Evolutionary conservation across 148 eudicot species (phyloP), one percentile per base, ranked within the genome.

Genomic region (Vaccinium macrocarpon): DNA sequence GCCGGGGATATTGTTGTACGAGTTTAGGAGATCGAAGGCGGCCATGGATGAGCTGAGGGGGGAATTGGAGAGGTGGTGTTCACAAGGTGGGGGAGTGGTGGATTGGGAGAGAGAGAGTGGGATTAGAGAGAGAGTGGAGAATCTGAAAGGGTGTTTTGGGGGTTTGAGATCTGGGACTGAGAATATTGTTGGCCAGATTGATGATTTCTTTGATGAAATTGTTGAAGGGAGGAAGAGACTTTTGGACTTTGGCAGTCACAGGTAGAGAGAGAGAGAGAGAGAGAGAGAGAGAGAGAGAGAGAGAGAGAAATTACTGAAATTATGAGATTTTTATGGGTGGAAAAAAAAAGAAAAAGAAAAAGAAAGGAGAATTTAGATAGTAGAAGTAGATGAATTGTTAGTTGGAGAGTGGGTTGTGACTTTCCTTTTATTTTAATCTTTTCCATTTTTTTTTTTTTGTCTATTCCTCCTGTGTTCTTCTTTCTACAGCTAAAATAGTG

Each of bases 171-270:
- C 87, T 77, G 93, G 93, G 46, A 89, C 86, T 79, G 95, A 91
- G 57, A 89, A 88, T 81, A 90, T 91, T 19, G 57, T 90, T 53
- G 86, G 85, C 13, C 93, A 93, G 85, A 90, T 93, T 89, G 95
- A 93, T 90, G 93, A 93, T 86, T 91, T 93, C 92, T 91, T 93
- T 90, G 93, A 93, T 89, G 95, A 93, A 66, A 93, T 93, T 84
- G 95, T 91, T 84, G 93, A 93, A 86, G 95, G 92, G 46, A 93
- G 93, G 89, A 93, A 93, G 86, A 91, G 88, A 85, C 87, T 93
- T n/a, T 84, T 87, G 85, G 95, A 93, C 71, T 90, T 93, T 73
- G 91, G 93, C 87, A 93, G 88, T 73, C 93, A 91, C 84, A 91
- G 92, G 81, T 92, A 90, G 85, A 72, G 51, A 81, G 38, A 35